Percentiles rank a stretch among this genome's conserved stretches.
Conservation (phyloP, 352 stramenopile species). For the Phytophthora brassicae region DNA sequence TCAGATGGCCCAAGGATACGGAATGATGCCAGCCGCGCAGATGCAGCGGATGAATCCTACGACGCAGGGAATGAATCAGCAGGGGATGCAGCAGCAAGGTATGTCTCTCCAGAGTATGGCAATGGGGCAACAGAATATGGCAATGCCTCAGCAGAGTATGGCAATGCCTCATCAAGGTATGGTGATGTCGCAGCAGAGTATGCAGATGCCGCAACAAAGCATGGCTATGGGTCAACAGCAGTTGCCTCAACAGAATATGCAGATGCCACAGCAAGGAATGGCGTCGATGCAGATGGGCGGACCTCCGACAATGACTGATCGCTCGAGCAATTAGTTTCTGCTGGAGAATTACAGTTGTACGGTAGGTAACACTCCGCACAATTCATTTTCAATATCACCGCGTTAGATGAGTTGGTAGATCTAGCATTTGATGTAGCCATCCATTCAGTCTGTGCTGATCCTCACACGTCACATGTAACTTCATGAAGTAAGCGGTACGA, state of each 20-base stretch:
- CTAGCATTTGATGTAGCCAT: not conserved
- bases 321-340: constrained; percentile 22
- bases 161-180: constrained; percentile 29
- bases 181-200: constrained; percentile 21
- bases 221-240: constrained; percentile 30
- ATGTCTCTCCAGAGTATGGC: constrained; percentile 32
- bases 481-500: not conserved
- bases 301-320: constrained; percentile 22
- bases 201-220: constrained; percentile 20
- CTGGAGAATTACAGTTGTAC: not conserved
- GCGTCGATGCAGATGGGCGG: constrained; percentile 37
- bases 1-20: constrained; percentile 47
- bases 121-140: constrained; percentile 34
- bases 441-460: not conserved
- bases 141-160: constrained; percentile 28
- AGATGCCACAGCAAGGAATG: constrained; percentile 30
- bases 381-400: constrained; percentile 10
- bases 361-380: constrained; percentile 6
- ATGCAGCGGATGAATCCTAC: constrained; percentile 38
- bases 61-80: constrained; percentile 36
- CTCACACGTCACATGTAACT: not conserved
- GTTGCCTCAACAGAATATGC: constrained; percentile 28
- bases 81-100: constrained; percentile 33
- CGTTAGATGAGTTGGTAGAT: not conserved
- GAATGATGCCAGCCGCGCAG: constrained; percentile 45